Evolutionary conservation across 805 yeast genomes (phyloP), one percentile per base, ranked within the genome.

Genomic region (Wickerhamiella azymoides): DNA sequence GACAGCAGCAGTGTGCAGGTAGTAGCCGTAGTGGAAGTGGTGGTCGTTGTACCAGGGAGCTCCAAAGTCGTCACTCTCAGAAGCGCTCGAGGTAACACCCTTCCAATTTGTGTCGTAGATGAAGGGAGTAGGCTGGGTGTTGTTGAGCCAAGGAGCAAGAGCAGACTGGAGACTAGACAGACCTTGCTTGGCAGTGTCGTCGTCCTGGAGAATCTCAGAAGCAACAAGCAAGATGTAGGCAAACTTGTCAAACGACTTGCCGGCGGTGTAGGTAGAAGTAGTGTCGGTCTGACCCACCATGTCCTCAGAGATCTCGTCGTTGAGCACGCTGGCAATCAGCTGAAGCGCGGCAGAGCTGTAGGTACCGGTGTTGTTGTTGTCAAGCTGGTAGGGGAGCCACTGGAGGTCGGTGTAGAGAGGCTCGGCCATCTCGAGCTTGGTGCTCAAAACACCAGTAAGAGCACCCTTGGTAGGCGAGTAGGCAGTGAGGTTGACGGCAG

Each of bases 251-350:
- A 88, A 66, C 24, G 77, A 71, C 60, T 92, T 89, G 10, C 97
- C 98, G 2, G 94, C 73, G 17, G 84, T 77, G 63, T 89, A 89
- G 83, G 88, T 88, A 0, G 96, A 84, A 50, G 84, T 84, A 10
- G 79, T 66, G 55, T 80, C 66, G n/a, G 80, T 71, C 61, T 71
- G 73, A 14, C 69, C 71, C 3, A 64, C 63, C 30, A 80, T 70
- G 50, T 80, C 83, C 44, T 68, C 74, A 25, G 68, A 55, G 9
- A 73, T 60, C 53, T 82, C 92, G 5, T 60, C 49, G n/a, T 54
- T 57, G 2, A 83, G 80, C 1, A 73, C 73, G 17, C 58, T 53
- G 10, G 64, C 60, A 28, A 82, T 72, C 26, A 62, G 47, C 2
- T 59, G 52, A 33, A 67, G 59, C 1, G 70, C 68, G 1, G 64